Percentiles rank a stretch among this genome's conserved stretches.
Conservation (phyloP, 78 protist genomes). For the Capsaspora owczarzaki region DNA sequence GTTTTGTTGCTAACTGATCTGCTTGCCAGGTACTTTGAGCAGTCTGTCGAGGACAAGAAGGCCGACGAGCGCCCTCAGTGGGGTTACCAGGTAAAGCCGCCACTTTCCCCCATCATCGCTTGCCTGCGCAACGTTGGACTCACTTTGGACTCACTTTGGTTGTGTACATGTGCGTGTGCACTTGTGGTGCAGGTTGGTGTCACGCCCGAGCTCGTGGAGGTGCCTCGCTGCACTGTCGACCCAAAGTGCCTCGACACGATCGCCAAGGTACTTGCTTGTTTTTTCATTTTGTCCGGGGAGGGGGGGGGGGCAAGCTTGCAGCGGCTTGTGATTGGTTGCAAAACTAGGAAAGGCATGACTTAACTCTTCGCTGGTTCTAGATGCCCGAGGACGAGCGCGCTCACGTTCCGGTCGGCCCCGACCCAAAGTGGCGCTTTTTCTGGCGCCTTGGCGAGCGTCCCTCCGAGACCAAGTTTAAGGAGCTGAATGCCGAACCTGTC, state of each 20-base stretch:
- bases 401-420: constrained; percentile 39
- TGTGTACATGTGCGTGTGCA: background rate
- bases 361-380: too few species aligned
- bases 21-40: constrained; percentile 60
- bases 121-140: background rate
- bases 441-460: constrained; percentile 81
- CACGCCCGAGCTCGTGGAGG: constrained; percentile 1
- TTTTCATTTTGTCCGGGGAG: too few species aligned
- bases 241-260: background rate
- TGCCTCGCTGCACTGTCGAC: background rate
- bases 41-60: constrained; percentile 45
- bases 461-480: constrained; percentile 40
- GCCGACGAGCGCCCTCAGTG: constrained; percentile 66
- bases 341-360: too few species aligned
- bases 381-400: constrained; percentile 14
- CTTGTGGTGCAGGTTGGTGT: constrained; percentile 5
- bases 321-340: too few species aligned
- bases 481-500: constrained; percentile 62
- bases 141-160: background rate
- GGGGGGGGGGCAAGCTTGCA: too few species aligned
- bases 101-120: too few species aligned
- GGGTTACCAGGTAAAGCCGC: constrained; percentile 70
- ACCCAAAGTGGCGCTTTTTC: constrained; percentile 84
- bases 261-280: background rate
- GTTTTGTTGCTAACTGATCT: too few species aligned